Percentiles rank a stretch among this genome's conserved stretches.
Evolutionary conservation across 2,329 filamentous ascomycete species (phyloP).

Genomic region (Domatiomyces globalis): DNA sequence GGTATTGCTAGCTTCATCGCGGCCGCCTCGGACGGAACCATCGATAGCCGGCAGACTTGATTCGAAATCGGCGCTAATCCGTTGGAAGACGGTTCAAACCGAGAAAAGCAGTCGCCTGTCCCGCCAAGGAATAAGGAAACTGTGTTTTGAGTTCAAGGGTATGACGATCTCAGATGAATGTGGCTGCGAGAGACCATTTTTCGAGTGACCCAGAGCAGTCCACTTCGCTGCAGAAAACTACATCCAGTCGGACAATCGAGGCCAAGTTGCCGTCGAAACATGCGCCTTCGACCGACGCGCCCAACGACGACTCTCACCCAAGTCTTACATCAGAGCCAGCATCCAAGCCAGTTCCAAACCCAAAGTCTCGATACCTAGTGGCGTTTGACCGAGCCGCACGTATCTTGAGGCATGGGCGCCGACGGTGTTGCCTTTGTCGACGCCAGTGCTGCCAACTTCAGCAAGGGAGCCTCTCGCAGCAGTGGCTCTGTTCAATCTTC

Average conservation of each 20-base stretch:
- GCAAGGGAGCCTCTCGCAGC: not conserved
- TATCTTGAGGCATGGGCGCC: slow-evolving; percentile 28
- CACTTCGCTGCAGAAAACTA: not conserved
- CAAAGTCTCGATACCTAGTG: slow-evolving; percentile 1
- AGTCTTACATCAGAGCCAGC: not conserved
- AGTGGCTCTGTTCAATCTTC: not conserved
- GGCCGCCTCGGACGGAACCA: slow-evolving; percentile 18
- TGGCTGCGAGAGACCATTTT: not conserved
- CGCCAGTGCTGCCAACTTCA: slow-evolving; percentile 12
- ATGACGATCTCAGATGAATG: not conserved
- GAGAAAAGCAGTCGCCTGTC: not conserved
- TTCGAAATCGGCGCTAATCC: not conserved
- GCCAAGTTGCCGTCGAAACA: not conserved
- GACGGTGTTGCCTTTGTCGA: slow-evolving; percentile 27
- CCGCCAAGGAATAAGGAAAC: not conserved
- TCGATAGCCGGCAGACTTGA: not conserved
- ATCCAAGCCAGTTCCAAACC: not conserved
- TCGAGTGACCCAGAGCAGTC: not conserved
- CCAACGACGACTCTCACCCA: not conserved
- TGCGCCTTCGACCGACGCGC: not conserved
- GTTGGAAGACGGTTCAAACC: not conserved
- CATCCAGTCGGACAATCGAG: not conserved
- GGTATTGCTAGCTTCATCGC: slow-evolving; percentile 43
- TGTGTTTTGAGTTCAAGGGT: not conserved
- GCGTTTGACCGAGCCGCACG: slow-evolving; percentile 34